These are phyloP conservation scores for Naganishia cerealis DNA, from an alignment of 1,284 basidiomycete species.

Conservation along the genomic window DNA sequence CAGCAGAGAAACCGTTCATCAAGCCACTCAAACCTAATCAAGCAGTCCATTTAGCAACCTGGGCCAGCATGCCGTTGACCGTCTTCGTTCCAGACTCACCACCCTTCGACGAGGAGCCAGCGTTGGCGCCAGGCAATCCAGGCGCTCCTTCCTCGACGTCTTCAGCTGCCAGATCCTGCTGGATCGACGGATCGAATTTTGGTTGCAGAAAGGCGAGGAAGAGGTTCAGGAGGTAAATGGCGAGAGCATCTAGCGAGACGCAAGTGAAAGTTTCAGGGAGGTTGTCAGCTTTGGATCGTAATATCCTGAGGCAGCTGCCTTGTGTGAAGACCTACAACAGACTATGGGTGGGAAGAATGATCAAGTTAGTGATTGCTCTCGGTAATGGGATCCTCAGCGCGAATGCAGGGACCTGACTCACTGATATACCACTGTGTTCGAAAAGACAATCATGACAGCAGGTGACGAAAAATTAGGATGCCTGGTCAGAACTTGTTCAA, in stretches of 20 bases:
- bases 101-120: constrained; percentile 38
- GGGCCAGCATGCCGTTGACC: background rate
- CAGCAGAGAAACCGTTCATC: constrained; percentile 46
- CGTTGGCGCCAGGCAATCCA: constrained; percentile 46
- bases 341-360: constrained; percentile 33
- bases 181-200: constrained; percentile 87
- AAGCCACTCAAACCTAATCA: constrained; percentile 47
- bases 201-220: constrained; percentile 58
- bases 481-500: background rate
- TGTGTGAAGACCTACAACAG: constrained; percentile 42
- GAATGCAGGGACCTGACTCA: constrained; percentile 48
- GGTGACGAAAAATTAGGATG: background rate
- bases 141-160: constrained; percentile 92
- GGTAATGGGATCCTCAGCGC: background rate
- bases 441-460: background rate
- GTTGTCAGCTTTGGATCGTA: background rate
- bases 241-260: constrained; percentile 67
- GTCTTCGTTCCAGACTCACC: background rate
- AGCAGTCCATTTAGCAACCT: constrained; percentile 30
- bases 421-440: constrained; percentile 81
- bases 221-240: constrained; percentile 86
- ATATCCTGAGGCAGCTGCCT: background rate
- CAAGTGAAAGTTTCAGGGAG: background rate
- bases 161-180: constrained; percentile 87
- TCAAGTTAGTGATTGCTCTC: constrained; percentile 11